Evolutionary conservation across 2,329 filamentous ascomycete species (phyloP), one percentile per base, ranked within the genome.

Genomic region (Sarocladium strictum): DNA sequence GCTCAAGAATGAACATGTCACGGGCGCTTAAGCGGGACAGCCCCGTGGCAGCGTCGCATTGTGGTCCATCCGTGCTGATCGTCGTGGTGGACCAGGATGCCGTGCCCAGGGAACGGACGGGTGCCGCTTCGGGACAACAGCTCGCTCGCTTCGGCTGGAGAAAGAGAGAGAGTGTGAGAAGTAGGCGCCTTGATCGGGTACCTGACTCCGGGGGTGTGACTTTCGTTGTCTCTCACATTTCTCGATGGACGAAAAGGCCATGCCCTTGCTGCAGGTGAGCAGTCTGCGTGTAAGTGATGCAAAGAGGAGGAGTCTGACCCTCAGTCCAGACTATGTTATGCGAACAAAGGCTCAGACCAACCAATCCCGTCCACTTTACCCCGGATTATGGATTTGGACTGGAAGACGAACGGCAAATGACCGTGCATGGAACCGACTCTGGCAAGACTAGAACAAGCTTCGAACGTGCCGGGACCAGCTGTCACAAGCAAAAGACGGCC

Each of bases 141-240:
- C 27, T 51, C 47, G 47, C 47, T 51, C 47, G 47, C 27, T 35
- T 51, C 47, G 47, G 27, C n/a, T 35, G 47, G 17, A 17, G 17
- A 14, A 12, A 9, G 11, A 49, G 10, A 33, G 32, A 21, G n/a
- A 21, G 17, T 15, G 23, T 9, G 17, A 12, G n/a, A n/a, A 41
- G 37, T 17, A 10, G 10, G 37, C 11, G 11, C 40, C 9, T 23
- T 12, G 3, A 5, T 23, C 40, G 40, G 40, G 40, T 45, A 45
- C 40, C 40, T 45, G 40, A 26, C 24, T 45, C 40, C 37, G 10
- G 11, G 37, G n/a, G 37, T 10, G 11, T 7, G 37, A 19, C 37
- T n/a, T n/a, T 40, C 12, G 29, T 7, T 6, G 29, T 12, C 12
- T 32, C 29, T 32, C 29, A 7, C 12, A 17, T 12, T 7, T 43